Base-by-base conservation (phyloP, 2,329 filamentous ascomycete genomes). In the Falciphora oryzae region DNA sequence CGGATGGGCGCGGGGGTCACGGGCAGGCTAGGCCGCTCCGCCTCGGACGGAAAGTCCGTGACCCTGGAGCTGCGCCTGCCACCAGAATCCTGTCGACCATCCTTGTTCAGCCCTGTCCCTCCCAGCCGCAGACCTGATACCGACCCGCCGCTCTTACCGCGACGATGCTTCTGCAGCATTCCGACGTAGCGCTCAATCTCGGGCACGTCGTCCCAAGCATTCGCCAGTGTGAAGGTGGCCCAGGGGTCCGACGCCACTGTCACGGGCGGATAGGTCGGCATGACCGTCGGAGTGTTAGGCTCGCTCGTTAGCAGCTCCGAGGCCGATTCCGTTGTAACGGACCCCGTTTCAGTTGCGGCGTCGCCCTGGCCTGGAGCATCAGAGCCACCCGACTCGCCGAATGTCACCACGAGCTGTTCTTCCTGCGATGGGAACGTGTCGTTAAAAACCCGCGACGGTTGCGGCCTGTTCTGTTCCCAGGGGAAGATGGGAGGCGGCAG, bases 131-230 rank as follows among this genome's bases (percentile, higher is more conserved):
- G 65, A 56, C 63, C 64, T 16, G 65, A 61, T 65, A 56, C 62
- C 57, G 66, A 50, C 65, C 70, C 67, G 29, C 72, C 73, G 66
- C 74, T 77, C 66, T 73, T 75, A 29, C 67, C 70, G 59, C 79
- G 78, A 62, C 76, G 78, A 57, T 57, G 56, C 72, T 85, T 83
- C 70, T 90, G 87, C 65, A 96, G 80, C 63, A 86, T 83, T 68
- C 91, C 90, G 64, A 98, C 91, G 73, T 97, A 99, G 68, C 86
- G 85, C 71, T 92, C 88, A 70, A 99, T 99, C 69, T 92, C 90
- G 16, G 91, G 91, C 63, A 96, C 85, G 63, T 92, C 91, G 71
- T 99, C 95, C 95, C 95, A 99, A 22, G 92, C 93, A 75, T 98
- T 99, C 62, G 82, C 85, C 60, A 87, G 84, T n/a, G 86, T 81